Conservation (phyloP, 345 rosid genomes). For the Pelargonium nanum region DNA sequence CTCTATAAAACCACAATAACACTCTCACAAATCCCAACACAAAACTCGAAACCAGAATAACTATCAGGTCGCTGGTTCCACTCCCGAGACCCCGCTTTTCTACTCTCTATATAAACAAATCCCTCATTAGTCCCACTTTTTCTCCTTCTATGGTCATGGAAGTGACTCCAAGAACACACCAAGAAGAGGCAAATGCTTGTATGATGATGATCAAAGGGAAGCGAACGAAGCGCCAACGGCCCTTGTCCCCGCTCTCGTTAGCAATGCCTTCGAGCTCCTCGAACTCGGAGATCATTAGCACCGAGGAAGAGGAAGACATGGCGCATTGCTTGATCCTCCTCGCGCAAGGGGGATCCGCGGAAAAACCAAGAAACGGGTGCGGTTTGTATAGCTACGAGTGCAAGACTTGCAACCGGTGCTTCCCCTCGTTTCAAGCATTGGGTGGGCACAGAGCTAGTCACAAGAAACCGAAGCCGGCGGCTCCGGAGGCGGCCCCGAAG, state of each 20-base stretch:
- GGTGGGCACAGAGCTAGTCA: constrained; percentile 94
- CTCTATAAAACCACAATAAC: neutral
- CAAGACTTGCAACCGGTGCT: constrained; percentile 73
- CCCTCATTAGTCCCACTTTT: neutral
- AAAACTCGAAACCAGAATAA: no score
- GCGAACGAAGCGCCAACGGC: constrained; percentile 63
- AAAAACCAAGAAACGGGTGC: neutral
- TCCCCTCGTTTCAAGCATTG: constrained; percentile 84
- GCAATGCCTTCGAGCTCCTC: constrained; percentile 21
- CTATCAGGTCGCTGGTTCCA: neutral
- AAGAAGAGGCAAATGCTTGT: neutral
- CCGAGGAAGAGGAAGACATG: constrained; percentile 50
- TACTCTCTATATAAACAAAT: neutral
- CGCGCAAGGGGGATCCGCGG: constrained; percentile 28
- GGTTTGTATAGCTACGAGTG: constrained; percentile 44
- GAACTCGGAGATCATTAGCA: constrained; percentile 9
- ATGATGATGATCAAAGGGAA: constrained; percentile 33
- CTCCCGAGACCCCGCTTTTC: neutral
- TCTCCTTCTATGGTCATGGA: constrained; percentile 14
- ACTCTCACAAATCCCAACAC: neutral
- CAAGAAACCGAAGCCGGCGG: constrained; percentile 49
- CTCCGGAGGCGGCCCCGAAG: constrained; percentile 10
- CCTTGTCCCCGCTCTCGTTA: constrained; percentile 33
- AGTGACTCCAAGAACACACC: constrained; percentile 5
- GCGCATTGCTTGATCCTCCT: constrained; percentile 59